phyloP scores from a whole-genome alignment of 2,329 filamentous ascomycete species.

The Xylariaceae sp. region DNA sequence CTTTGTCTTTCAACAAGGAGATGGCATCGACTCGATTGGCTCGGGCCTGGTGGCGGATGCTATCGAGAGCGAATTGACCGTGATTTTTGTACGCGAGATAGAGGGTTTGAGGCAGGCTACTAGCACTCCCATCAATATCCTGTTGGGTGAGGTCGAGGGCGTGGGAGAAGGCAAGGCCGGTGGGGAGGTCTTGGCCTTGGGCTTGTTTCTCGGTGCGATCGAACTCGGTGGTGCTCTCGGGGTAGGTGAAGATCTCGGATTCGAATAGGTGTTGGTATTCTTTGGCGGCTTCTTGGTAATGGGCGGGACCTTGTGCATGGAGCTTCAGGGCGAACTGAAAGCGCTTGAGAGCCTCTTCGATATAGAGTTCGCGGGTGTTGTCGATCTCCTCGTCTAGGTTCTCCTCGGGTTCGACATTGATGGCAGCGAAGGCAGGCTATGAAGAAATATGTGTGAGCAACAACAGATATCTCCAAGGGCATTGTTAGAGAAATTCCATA shows the following conservation, averaged over 20 bases:
- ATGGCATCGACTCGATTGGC: slow-evolving; percentile 22
- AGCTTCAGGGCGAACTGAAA: slow-evolving; percentile 89
- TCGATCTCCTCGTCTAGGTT: slow-evolving; percentile 88
- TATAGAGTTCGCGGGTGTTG: slow-evolving; percentile 86
- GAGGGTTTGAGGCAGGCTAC: slow-evolving; percentile 80
- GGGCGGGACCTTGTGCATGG: slow-evolving; percentile 78
- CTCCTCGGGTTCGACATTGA: slow-evolving; percentile 93
- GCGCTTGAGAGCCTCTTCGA: slow-evolving; percentile 92
- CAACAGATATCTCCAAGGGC: too few relatives aligned
- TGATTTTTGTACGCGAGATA: slow-evolving; percentile 95
- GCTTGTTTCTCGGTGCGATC: slow-evolving; percentile 61
- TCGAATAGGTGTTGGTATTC: slow-evolving; percentile 84
- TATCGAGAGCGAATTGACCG: slow-evolving; percentile 86
- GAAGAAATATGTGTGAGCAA: too few relatives aligned
- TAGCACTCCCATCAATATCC: slow-evolving; percentile 69
- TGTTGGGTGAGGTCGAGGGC: slow-evolving; percentile 54
- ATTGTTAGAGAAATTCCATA: slow-evolving; percentile 1
- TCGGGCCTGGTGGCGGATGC: slow-evolving; percentile 51
- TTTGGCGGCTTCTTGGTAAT: slow-evolving; percentile 69
- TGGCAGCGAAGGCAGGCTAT: slow-evolving; percentile 70
- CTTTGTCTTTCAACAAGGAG: slow-evolving; percentile 35
- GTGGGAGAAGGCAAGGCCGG: slow-evolving; percentile 46
- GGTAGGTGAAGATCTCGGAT: slow-evolving; percentile 91
- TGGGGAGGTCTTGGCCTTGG: slow-evolving; percentile 42
- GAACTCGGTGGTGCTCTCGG: slow-evolving; percentile 82